Base-by-base conservation (phyloP, 176 grass and related monocot species). In the Miscanthus lutarioriparius region DNA sequence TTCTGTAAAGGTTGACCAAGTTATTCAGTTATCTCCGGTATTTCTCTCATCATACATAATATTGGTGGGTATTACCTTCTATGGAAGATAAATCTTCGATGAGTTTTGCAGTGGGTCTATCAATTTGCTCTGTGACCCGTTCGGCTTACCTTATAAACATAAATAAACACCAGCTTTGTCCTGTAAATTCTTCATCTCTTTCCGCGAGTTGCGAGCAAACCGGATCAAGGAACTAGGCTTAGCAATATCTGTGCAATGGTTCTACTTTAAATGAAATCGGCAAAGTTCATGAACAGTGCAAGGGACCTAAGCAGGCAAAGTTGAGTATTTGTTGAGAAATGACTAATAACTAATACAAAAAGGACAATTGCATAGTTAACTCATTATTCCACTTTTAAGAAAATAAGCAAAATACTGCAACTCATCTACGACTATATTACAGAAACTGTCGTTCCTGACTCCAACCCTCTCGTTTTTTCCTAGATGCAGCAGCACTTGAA, bases 151-250 rank as follows among this genome's bases (percentile, higher is more conserved):
- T 92, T 95, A 80, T 91, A 97, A 83, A 93, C 86, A 91, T 91
- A 97, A 78, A 95, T n/a, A n/a, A n/a, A n/a, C 92, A 74, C 88
- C 87, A 83, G 84, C 86, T 76, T 88, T 56, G 70, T 97, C 92
- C 75, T 97, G 95, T 72, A 97, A 85, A 88, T 97, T 97, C 64
- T 93, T 95, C 91, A 91, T 97, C 91, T 93, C 95, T 69, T 93
- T 97, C 91, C 95, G 87, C 74, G 39, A 89, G 59, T 83, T 27
- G 56, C 47, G 54, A 80, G 39, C 77, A 81, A 76, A 41, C 20
- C 11, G 37, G 61, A 76, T 82, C 64, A 86, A 78, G 74, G 3
- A 62, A 79, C 15, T 47, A 10, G 27, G 17, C n/a, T 39, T 41
- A 27, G 17, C 30, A 77, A 47, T 40, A 64, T 35, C 22, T 82